Evolutionary conservation across 1,284 basidiomycete genomes (phyloP).

Genomic region (Singerocomus inundabilis): DNA sequence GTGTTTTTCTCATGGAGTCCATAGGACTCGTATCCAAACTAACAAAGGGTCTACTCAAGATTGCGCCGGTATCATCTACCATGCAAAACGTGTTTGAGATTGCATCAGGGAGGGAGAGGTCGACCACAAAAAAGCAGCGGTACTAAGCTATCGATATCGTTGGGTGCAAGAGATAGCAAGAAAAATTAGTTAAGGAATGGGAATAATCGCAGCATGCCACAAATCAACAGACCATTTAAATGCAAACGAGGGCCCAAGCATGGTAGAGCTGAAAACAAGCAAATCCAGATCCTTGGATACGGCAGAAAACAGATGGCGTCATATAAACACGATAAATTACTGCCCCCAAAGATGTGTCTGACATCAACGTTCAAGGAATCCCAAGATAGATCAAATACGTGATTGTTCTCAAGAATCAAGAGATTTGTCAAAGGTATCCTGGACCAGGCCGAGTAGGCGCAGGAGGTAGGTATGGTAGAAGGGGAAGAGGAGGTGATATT

Average conservation of each 20-base stretch:
- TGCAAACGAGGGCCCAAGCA: conserved; percentile 12
- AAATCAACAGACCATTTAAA: conserved; percentile 1
- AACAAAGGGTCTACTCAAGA: no score
- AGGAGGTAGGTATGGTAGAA: conserved; percentile 20
- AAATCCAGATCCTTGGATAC: neutral
- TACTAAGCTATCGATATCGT: conserved; percentile 8
- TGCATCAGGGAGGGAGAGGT: no score
- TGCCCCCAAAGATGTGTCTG: neutral
- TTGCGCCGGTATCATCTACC: no score
- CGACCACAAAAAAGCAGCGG: no score
- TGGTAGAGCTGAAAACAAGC: conserved; percentile 1
- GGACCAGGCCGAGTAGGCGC: conserved; percentile 19
- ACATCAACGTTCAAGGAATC: conserved; percentile 1
- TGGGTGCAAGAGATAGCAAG: conserved; percentile 10
- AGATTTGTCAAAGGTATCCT: conserved; percentile 26
- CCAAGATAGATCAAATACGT: conserved; percentile 6
- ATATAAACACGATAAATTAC: conserved; percentile 33
- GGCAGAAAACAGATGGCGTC: conserved; percentile 9
- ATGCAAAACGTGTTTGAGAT: no score
- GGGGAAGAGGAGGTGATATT: conserved; percentile 22
- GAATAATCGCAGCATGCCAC: conserved; percentile 1
- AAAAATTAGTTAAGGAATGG: conserved; percentile 8
- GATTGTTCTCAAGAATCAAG: conserved; percentile 6
- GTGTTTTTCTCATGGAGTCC: no score
- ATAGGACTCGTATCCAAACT: no score